These are phyloP conservation scores for Alternaria sp. DNA, from an alignment of 2,329 filamentous ascomycete genomes.

Conservation along the genomic window DNA sequence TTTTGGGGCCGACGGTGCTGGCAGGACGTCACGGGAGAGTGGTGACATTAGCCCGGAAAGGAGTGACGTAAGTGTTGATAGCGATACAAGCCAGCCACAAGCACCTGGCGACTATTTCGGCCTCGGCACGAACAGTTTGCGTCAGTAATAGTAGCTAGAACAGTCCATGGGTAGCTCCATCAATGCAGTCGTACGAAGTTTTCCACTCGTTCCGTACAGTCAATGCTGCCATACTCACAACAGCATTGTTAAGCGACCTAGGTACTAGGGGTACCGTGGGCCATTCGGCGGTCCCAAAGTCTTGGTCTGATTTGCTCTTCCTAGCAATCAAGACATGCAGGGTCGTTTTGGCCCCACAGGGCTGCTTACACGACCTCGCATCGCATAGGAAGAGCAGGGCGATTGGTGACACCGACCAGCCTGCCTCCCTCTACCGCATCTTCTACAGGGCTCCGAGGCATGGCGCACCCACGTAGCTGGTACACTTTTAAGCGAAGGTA, in stretches of 20 bases:
- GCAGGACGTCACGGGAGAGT: slow-evolving; percentile 25
- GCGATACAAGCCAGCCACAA: slow-evolving; percentile 17
- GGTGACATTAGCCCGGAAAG: slow-evolving; percentile 29
- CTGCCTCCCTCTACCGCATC: slow-evolving; percentile 4
- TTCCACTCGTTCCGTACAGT: neutral
- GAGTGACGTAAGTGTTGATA: slow-evolving; percentile 25
- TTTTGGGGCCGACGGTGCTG: slow-evolving; percentile 9
- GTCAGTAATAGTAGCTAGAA: slow-evolving; percentile 6
- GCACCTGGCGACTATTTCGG: slow-evolving; percentile 35
- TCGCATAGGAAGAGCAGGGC: neutral
- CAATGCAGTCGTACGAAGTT: neutral
- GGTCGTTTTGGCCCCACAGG: slow-evolving; percentile 19
- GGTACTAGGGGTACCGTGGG: neutral
- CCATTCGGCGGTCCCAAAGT: slow-evolving; percentile 3
- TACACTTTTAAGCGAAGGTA: slow-evolving; percentile 15
- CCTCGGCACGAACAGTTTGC: slow-evolving; percentile 22
- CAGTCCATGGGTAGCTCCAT: neutral
- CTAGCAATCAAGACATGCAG: neutral
- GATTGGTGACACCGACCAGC: slow-evolving; percentile 12
- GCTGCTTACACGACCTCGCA: slow-evolving; percentile 22
- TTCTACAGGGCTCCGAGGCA: neutral
- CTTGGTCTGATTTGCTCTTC: slow-evolving; percentile 2
- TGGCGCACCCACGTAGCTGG: slow-evolving; percentile 9
- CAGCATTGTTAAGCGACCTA: neutral
- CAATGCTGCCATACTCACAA: neutral